These are phyloP conservation scores for Botrytis pseudocinerea DNA, from an alignment of 2,329 filamentous ascomycete species.

Conservation along the genomic window DNA sequence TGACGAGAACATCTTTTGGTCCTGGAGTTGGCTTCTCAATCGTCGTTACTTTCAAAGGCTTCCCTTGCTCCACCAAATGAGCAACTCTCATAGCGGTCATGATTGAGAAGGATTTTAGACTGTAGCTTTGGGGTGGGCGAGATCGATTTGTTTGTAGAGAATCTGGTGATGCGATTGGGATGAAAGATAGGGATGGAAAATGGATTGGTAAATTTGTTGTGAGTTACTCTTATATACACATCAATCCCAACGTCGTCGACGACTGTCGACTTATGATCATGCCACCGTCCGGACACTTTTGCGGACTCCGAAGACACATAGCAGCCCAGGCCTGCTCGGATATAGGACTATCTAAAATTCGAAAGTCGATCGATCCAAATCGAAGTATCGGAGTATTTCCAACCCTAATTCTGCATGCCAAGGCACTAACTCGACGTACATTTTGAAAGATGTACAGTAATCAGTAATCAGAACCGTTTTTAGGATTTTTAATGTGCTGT, in stretches of 20 bases:
- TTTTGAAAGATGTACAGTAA: background rate
- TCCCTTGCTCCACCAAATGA: constrained; percentile 1
- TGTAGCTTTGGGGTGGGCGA: background rate
- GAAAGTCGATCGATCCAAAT: background rate
- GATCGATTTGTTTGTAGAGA: background rate
- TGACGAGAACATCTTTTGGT: constrained; percentile 2
- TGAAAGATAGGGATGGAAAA: too few relatives aligned
- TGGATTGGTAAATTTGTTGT: too few relatives aligned
- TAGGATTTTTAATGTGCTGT: background rate
- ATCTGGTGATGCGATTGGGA: background rate
- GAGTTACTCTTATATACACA: background rate
- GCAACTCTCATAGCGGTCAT: constrained; percentile 3
- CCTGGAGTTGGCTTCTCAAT: background rate
- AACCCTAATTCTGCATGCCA: background rate
- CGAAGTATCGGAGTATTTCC: background rate
- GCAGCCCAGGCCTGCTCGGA: background rate
- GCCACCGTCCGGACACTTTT: background rate
- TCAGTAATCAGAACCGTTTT: background rate
- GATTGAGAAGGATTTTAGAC: background rate
- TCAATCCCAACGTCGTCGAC: background rate
- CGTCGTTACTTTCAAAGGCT: background rate
- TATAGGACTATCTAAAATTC: background rate
- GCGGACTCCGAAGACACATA: background rate
- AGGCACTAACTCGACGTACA: background rate
- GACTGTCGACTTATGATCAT: background rate